Conservation (phyloP, 163 green algal species). For the Scenedesmus sp. region DNA sequence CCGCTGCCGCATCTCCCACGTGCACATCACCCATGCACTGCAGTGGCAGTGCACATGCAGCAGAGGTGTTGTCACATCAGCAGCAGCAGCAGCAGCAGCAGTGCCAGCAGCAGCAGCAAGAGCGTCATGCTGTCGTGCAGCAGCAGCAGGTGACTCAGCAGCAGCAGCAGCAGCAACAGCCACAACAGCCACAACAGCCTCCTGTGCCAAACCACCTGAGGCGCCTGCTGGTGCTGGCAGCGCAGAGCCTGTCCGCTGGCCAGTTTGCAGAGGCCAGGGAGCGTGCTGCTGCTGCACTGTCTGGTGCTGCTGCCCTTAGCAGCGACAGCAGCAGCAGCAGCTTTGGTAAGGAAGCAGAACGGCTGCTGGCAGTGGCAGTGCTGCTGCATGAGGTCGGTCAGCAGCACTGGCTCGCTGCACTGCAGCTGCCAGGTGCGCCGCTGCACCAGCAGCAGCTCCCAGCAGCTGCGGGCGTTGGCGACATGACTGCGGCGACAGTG, state of each 20-base stretch:
- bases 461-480: background rate
- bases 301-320: background rate
- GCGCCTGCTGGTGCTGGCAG: constrained; percentile 30
- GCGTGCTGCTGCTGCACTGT: background rate
- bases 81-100: background rate
- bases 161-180: background rate
- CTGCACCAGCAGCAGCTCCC: background rate
- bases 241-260: constrained; percentile 1
- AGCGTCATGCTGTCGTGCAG: background rate
- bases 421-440: constrained; percentile 26
- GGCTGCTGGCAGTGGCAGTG: constrained; percentile 4
- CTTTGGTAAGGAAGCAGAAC: background rate
- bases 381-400: background rate
- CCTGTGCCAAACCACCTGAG: background rate
- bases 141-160: background rate
- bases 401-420: constrained; percentile 28
- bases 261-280: background rate
- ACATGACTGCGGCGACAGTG: background rate
- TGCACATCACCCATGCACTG: background rate
- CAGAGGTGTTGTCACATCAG: background rate
- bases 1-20: background rate
- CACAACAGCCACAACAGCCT: background rate
- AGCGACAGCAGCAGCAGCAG: constrained; percentile 6
- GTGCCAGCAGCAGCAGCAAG: background rate
- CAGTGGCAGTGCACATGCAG: background rate